These are phyloP conservation scores for Avicennia marina DNA, from an alignment of 257 asterid species.

Conservation along the genomic window DNA sequence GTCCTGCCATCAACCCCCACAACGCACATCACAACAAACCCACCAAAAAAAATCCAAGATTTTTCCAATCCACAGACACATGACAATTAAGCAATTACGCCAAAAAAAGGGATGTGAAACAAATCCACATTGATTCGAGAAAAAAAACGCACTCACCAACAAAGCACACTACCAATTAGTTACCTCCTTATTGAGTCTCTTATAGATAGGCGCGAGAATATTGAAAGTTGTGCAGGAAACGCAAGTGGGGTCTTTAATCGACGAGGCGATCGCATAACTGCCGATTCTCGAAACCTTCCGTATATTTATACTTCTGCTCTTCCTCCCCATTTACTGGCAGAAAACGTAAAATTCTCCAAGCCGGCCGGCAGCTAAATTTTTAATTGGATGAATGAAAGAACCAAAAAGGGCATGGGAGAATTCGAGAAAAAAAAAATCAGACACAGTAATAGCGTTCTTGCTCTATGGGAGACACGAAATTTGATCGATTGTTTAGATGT, in stretches of 20 bases:
- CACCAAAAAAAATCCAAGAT: not conserved
- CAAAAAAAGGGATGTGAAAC: no score
- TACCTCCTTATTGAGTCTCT: constrained; percentile 73
- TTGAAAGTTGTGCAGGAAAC: constrained; percentile 96
- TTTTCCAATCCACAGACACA: constrained; percentile 1
- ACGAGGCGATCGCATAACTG: constrained; percentile 79
- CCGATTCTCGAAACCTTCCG: constrained; percentile 74
- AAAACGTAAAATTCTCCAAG: no score
- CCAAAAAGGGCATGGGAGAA: no score
- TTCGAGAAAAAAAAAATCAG: no score
- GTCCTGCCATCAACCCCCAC: constrained; percentile 54
- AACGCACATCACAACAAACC: constrained; percentile 20
- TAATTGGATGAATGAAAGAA: not conserved
- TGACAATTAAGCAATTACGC: not conserved
- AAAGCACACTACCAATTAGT: not conserved
- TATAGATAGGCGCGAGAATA: constrained; percentile 95
- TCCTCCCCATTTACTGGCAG: constrained; percentile 48
- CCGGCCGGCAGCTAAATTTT: no score
- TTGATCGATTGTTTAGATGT: no score
- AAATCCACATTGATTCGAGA: not conserved
- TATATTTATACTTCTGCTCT: constrained; percentile 36
- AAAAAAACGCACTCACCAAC: not conserved
- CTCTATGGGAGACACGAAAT: no score
- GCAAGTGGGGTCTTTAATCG: constrained; percentile 68
- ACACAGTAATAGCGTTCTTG: no score